Evolutionary conservation across 345 rosid species (phyloP).

Genomic region (Eucalyptus guilfoylei): DNA sequence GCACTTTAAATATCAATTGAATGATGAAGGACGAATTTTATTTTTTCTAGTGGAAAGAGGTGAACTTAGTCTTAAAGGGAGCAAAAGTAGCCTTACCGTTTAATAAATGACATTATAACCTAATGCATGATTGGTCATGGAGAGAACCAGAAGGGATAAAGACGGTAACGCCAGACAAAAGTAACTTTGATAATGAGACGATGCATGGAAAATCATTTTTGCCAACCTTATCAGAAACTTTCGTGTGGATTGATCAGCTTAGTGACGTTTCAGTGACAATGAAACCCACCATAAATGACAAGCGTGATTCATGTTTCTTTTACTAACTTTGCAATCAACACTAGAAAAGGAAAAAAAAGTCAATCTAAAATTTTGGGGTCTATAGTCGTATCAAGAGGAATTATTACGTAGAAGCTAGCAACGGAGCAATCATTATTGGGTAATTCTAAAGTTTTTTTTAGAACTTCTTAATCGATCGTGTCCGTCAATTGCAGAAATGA

Average conservation of each 20-base stretch:
- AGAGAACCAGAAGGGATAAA: background rate
- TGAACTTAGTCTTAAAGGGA: background rate
- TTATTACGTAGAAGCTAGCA: background rate
- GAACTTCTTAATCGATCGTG: background rate
- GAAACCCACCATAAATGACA: background rate
- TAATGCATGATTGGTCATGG: background rate
- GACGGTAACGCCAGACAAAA: background rate
- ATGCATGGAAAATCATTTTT: background rate
- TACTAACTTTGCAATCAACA: background rate
- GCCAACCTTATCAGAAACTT: background rate
- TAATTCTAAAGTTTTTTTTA: background rate
- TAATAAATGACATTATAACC: background rate
- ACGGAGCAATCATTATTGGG: background rate
- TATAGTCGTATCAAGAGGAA: background rate
- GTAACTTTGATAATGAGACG: background rate
- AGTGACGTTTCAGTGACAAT: background rate
- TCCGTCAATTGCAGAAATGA: background rate
- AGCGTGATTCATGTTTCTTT: background rate
- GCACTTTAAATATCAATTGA: background rate
- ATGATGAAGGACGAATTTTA: background rate
- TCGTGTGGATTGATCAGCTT: background rate
- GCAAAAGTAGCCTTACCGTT: background rate
- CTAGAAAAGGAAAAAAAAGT: background rate
- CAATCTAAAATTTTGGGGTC: background rate
- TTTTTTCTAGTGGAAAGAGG: background rate